Conservation (phyloP, 2,329 filamentous ascomycete species). For the Aspergillaceae sp. region DNA sequence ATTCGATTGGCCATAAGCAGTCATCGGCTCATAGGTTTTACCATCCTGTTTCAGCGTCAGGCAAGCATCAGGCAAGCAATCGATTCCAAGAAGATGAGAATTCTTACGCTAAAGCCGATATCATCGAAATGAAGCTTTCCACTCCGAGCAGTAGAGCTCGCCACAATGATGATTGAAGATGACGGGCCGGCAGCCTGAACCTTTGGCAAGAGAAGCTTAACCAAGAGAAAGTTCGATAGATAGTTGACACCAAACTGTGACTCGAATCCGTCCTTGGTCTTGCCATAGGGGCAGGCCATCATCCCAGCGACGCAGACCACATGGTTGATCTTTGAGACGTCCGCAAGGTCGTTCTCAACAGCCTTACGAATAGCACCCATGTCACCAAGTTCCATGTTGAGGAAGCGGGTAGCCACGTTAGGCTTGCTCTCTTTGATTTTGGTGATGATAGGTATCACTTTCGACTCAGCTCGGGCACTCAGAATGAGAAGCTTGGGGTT, state of each 20-base stretch:
- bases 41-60: constrained; percentile 16
- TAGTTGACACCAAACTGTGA: constrained; percentile 42
- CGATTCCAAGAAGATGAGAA: not conserved
- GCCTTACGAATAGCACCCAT: not conserved
- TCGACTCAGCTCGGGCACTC: not conserved
- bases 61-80: not conserved
- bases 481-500: not conserved
- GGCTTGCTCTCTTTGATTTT: not conserved
- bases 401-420: not conserved
- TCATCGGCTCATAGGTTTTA: constrained; percentile 34
- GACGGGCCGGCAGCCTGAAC: not conserved
- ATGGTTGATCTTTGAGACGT: constrained; percentile 13
- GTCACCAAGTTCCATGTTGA: not conserved
- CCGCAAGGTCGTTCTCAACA: constrained; percentile 3
- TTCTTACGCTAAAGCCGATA: not conserved
- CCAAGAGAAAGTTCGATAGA: constrained; percentile 38
- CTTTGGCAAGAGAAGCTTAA: not conserved
- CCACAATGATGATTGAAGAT: not conserved
- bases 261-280: constrained; percentile 23
- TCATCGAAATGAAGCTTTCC: not conserved
- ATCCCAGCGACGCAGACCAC: constrained; percentile 12
- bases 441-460: not conserved
- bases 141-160: not conserved
- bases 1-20: constrained; percentile 46
- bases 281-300: constrained; percentile 13